Evolutionary conservation across 257 asterid species (phyloP).

Genomic region (Scutellaria barbata): DNA sequence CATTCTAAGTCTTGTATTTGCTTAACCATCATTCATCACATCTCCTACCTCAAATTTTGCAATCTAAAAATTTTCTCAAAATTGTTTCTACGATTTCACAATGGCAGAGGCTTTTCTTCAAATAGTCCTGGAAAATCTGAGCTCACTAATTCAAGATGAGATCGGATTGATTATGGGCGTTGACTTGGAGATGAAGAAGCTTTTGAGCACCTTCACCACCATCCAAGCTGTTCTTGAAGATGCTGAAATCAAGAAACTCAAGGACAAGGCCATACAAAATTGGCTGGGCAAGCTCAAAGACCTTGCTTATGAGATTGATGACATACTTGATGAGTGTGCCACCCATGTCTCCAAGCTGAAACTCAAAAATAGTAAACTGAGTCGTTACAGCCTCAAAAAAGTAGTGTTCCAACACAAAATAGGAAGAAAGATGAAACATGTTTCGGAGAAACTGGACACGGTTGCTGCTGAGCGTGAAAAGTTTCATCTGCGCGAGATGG

Average conservation of each 20-base stretch:
- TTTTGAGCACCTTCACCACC: conserved; percentile 34
- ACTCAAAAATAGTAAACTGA: not conserved
- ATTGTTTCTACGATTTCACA: not conserved
- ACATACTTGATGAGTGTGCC: conserved; percentile 39
- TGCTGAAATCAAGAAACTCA: conserved; percentile 36
- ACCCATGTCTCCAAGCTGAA: too few relatives aligned
- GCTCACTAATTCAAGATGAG: conserved; percentile 32
- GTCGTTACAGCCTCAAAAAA: not conserved
- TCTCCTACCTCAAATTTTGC: too few relatives aligned
- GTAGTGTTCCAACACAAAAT: not conserved
- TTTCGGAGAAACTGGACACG: conserved; percentile 14
- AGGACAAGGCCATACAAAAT: conserved; percentile 20
- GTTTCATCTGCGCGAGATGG: conserved; percentile 1
- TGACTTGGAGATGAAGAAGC: conserved; percentile 38
- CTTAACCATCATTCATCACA: too few relatives aligned
- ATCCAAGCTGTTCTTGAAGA: conserved; percentile 45
- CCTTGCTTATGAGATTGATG: conserved; percentile 38
- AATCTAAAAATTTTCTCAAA: too few relatives aligned
- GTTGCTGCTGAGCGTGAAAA: not conserved
- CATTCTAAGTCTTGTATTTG: too few relatives aligned
- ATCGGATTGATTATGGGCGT: conserved; percentile 44
- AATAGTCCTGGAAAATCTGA: conserved; percentile 21
- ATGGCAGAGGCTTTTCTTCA: conserved; percentile 40
- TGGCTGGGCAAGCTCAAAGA: conserved; percentile 42
- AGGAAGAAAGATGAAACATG: conserved; percentile 28